Percentiles rank a stretch among this genome's conserved stretches.
Evolutionary conservation across 106 monocot species (phyloP).

Genomic region (Dendrobium catenatum): DNA sequence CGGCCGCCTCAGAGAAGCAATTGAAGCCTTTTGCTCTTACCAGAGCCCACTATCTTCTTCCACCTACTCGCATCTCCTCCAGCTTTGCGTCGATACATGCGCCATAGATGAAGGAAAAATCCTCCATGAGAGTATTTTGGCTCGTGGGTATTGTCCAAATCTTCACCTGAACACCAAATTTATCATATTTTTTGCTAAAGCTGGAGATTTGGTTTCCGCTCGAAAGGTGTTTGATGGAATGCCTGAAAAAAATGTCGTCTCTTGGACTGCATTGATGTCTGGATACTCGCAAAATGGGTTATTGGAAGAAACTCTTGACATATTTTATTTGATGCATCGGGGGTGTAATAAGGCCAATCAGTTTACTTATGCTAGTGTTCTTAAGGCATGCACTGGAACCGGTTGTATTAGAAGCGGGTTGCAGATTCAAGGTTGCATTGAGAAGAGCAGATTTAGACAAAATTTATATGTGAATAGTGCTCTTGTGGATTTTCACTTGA

Average conservation of each 20-base stretch:
- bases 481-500: constrained; percentile 60
- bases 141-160: constrained; percentile 14
- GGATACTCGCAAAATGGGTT: constrained; percentile 45
- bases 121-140: constrained; percentile 23
- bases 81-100: constrained; percentile 37
- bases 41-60: neutral
- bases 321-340: constrained; percentile 42
- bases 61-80: constrained; percentile 29
- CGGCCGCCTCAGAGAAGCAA: constrained; percentile 28
- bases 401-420: constrained; percentile 25
- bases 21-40: constrained; percentile 16
- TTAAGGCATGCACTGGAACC: constrained; percentile 39
- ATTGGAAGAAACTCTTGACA: constrained; percentile 30
- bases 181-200: constrained; percentile 45
- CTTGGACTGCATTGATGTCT: constrained; percentile 78
- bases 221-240: constrained; percentile 64
- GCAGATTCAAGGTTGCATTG: constrained; percentile 54
- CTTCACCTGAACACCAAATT: constrained; percentile 47
- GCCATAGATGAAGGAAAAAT: constrained; percentile 27
- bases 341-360: constrained; percentile 44
- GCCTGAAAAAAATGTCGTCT: constrained; percentile 50
- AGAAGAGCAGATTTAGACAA: constrained; percentile 40
- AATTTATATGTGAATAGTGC: constrained; percentile 54
- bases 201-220: constrained; percentile 38
- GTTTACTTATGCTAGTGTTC: constrained; percentile 57